A percentile compares a stretch with the other conserved stretches of the same genome.
Conservation (phyloP, 2,329 filamentous ascomycete species). For the Falciphora oryzae region DNA sequence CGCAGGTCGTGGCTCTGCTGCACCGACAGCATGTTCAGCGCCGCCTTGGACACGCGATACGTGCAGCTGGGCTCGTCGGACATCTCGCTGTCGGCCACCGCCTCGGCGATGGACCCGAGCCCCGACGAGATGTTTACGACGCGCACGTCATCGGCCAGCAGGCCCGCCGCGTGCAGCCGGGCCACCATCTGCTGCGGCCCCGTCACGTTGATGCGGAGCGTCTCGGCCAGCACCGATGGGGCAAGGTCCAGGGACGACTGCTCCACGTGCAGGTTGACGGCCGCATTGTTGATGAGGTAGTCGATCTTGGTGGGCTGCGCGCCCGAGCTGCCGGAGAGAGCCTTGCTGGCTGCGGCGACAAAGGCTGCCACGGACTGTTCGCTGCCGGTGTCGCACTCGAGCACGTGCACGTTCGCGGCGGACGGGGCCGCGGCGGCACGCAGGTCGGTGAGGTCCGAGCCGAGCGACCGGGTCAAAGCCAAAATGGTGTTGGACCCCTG, state of each 20-base stretch:
- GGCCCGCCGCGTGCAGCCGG: slow-evolving; percentile 24
- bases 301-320: slow-evolving; percentile 27
- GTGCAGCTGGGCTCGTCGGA: slow-evolving; percentile 23
- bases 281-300: slow-evolving; percentile 25
- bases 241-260: slow-evolving; percentile 34
- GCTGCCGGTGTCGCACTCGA: slow-evolving; percentile 27
- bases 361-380: slow-evolving; percentile 25
- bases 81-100: slow-evolving; percentile 20
- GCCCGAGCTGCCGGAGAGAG: slow-evolving; percentile 18
- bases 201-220: slow-evolving; percentile 39
- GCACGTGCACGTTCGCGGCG: slow-evolving; percentile 18
- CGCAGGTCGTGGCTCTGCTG: slow-evolving; percentile 22
- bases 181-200: slow-evolving; percentile 40
- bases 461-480: slow-evolving; percentile 20
- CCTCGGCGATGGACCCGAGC: slow-evolving; percentile 27
- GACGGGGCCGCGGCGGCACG: slow-evolving; percentile 15
- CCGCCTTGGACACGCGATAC: slow-evolving; percentile 29
- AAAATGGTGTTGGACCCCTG: slow-evolving; percentile 22
- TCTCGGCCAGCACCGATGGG: slow-evolving; percentile 28
- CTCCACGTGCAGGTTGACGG: slow-evolving; percentile 29
- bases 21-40: slow-evolving; percentile 27
- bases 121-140: slow-evolving; percentile 37
- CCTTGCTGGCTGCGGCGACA: slow-evolving; percentile 17
- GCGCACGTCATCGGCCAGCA: slow-evolving; percentile 22
- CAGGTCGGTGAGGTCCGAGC: slow-evolving; percentile 23